Percentiles rank a stretch among this genome's conserved stretches.
phyloP scores from a whole-genome alignment of 2,329 filamentous ascomycete genomes.

The Dothistroma septosporum region DNA sequence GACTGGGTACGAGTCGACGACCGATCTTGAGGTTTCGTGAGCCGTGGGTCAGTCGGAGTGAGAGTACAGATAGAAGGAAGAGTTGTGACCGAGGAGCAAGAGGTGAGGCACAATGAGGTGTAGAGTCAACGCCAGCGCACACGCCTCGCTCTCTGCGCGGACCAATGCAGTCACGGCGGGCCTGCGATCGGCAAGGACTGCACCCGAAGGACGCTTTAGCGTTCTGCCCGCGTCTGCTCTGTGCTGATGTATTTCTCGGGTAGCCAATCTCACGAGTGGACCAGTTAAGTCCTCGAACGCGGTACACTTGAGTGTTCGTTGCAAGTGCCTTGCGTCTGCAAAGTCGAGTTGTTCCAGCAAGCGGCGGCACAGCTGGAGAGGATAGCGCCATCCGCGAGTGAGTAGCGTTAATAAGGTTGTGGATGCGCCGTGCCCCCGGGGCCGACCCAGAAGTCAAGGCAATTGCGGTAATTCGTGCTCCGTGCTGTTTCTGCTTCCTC shows the following conservation, averaged over 20 bases:
- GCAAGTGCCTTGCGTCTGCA: neutral
- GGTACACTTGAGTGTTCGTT: neutral
- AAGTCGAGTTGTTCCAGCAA: neutral
- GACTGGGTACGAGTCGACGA: neutral
- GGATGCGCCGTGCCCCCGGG: neutral
- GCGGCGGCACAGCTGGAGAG: neutral
- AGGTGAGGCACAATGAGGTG: conserved; percentile 7
- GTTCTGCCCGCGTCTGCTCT: neutral
- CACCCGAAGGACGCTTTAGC: neutral
- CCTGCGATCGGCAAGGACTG: neutral
- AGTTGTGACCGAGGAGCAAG: neutral
- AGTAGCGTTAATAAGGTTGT: neutral
- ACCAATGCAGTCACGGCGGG: conserved; percentile 2
- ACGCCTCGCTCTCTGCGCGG: conserved; percentile 4
- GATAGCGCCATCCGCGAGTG: neutral
- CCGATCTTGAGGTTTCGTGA: neutral
- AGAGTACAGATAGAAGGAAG: neutral
- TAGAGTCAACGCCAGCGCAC: conserved; percentile 5
- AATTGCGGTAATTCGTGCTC: neutral
- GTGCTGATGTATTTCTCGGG: neutral
- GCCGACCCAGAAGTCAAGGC: neutral
- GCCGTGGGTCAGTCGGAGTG: neutral
- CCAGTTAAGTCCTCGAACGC: neutral
- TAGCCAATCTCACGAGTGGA: neutral
- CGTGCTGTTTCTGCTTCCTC: neutral